Percentiles rank a stretch among this genome's conserved stretches.
These are phyloP conservation scores for Penicillium manginii DNA, from an alignment of 495 filamentous ascomycete species.

Conservation along the genomic window DNA sequence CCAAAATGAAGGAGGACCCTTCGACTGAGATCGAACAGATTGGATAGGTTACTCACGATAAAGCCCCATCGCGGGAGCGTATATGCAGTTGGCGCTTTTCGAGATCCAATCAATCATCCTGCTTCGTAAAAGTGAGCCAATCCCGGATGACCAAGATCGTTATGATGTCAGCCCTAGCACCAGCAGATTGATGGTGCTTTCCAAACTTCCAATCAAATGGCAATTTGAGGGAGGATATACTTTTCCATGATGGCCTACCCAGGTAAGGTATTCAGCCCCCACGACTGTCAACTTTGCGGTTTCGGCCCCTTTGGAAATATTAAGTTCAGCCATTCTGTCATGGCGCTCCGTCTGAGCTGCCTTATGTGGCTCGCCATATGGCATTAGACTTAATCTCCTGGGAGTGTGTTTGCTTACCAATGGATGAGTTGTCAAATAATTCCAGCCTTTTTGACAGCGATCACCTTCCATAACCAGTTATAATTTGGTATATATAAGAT, in stretches of 20 bases:
- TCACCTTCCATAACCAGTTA: no score
- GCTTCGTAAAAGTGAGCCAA: background rate
- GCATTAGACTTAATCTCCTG: background rate
- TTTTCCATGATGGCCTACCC: background rate
- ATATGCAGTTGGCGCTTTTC: background rate
- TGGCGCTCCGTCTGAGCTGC: background rate
- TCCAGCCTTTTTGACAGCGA: no score
- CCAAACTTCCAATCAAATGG: no score
- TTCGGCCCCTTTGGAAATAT: background rate
- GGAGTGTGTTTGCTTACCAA: background rate
- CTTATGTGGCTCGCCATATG: background rate
- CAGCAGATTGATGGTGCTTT: background rate
- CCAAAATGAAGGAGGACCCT: background rate
- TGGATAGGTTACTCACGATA: no score
- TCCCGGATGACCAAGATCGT: background rate
- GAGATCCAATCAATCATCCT: background rate
- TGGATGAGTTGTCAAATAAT: background rate
- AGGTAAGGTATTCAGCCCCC: background rate
- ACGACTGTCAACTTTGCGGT: background rate
- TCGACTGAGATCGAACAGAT: background rate
- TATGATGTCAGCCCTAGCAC: background rate
- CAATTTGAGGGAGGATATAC: background rate
- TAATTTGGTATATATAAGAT: no score
- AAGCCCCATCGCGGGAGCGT: background rate
- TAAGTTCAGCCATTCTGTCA: conserved; percentile 3